Evolutionary conservation across 441 rosid species (phyloP).

Genomic region (Manihot esculenta): DNA sequence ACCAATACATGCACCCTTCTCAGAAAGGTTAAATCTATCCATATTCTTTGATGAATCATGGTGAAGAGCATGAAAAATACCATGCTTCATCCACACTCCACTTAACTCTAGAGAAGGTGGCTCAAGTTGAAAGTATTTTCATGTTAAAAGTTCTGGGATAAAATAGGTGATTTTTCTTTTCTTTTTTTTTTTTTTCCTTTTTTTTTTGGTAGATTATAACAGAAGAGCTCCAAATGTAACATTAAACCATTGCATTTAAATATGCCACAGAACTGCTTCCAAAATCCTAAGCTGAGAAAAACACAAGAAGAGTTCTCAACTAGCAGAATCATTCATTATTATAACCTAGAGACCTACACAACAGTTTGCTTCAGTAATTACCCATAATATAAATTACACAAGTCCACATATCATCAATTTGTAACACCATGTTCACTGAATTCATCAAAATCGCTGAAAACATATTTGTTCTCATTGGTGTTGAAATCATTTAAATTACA

Average conservation of each 20-base stretch:
- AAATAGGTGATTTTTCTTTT: too few species aligned
- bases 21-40: too few species aligned
- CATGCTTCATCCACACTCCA: not conserved
- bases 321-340: too few species aligned
- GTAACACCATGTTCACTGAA: not conserved
- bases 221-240: not conserved
- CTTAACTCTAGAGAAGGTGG: not conserved
- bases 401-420: slow-evolving; percentile 5
- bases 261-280: too few species aligned
- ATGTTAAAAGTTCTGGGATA: not conserved
- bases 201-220: not conserved
- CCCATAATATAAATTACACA: not conserved
- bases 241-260: not conserved
- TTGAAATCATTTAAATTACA: not conserved
- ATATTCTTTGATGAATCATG: slow-evolving; percentile 2
- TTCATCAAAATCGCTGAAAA: not conserved
- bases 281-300: not conserved
- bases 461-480: not conserved
- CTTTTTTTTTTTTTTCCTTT: too few species aligned
- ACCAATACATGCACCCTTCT: slow-evolving; percentile 1
- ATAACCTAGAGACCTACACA: not conserved
- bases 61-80: slow-evolving; percentile 3
- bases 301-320: not conserved
- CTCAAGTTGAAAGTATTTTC: not conserved
- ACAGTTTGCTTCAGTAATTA: not conserved